Base-by-base conservation (phyloP, 1,284 basidiomycete genomes). In the Sanghuangporus baumii region DNA sequence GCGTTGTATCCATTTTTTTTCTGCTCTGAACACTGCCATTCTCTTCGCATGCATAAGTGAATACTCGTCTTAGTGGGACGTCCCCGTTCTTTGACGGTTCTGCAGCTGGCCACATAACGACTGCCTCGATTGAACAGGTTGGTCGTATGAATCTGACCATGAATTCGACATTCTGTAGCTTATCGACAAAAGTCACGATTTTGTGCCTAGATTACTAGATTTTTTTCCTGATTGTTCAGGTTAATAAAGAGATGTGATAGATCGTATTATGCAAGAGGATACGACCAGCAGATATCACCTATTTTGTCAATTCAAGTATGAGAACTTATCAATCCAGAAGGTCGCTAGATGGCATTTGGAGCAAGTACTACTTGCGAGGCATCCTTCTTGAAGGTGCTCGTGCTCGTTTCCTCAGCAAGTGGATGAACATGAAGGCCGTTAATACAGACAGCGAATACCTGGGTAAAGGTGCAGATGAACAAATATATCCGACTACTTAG, bases 371-470 rank as follows among this genome's bases (percentile, higher is more conserved):
- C 43, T 31, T 48, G 12, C 64, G 64, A 26, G 64, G 64, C 64
- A 65, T 62, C 52, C 61, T 36, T 14, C 40, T 55, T 26, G 41
- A 48, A 23, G 61, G 64, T 38, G 64, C 54, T 59, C 50, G 58
- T 9, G 57, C 56, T 65, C 80, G 79, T 66, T 81, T 81, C 64
- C 79, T 74, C 23, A 87, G 67, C n/a, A 87, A 71, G 7, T 82
- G 79, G 43, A 79, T 72, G 67, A 87, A 86, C 84, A 87, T 87
- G 66, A 82, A 74, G 1, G 80, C 75, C 0, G 88, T 91, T 61
- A 91, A 78, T 7, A 80, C 85, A 7, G 88, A 91, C 9, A 91
- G 74, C 1, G 86, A 81, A 75, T 86, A 91, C 88, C 89, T 91
- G 65, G 9, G 40, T 46, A 31, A n/a, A 6, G 31, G 26, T 14